Evolutionary conservation across 805 yeast genomes (phyloP), one percentile per base, ranked within the genome.

Genomic region (Debaryomyces hansenii): DNA sequence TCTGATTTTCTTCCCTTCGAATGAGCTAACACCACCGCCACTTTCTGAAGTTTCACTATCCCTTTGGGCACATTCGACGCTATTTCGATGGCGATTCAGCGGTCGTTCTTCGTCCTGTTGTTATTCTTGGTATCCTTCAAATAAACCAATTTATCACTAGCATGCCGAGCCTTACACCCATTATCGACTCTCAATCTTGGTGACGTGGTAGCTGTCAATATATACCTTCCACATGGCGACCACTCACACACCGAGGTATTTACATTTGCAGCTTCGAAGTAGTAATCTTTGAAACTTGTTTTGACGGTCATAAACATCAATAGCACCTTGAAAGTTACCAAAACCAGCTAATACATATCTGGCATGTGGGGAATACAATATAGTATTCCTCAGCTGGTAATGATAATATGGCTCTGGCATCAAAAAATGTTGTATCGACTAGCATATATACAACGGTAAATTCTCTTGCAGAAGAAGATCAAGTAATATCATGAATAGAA

Each of bases 111-210:
- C 42, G 4, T 47, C 55, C 15, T 41, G 49, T 12, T 45, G 47
- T 24, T 54, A 80, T 72, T 94, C 99, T 44, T 77, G 80, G 67
- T 83, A 90, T 54, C 90, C 96, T 59, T 82, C 82, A 80, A 77
- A 67, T 79, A 94, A 45, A 89, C 77, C 53, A 94, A 78, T 55
- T 83, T 80, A 41, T 99, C 99, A n/a, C 83, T 75, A 45, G 84
- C 90, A 66, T 94, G 95, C 97, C 98, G 94, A 58, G 94, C 77
- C 67, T 89, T 88, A 57, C 86, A 84, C 49, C 97, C 91, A 65
- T 94, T 94, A 69, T 94, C 99, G 35, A 94, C 99, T 61, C 99
- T 83, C 58, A 94, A 79, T 58, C 99, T 80, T 53, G 99, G 99
- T 16, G 97, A 83, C 0, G 98, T 94, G 5, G 98, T 95, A 15